Conservation (phyloP, 2,329 filamentous ascomycete species). For the Biscogniauxia mediterranea region DNA sequence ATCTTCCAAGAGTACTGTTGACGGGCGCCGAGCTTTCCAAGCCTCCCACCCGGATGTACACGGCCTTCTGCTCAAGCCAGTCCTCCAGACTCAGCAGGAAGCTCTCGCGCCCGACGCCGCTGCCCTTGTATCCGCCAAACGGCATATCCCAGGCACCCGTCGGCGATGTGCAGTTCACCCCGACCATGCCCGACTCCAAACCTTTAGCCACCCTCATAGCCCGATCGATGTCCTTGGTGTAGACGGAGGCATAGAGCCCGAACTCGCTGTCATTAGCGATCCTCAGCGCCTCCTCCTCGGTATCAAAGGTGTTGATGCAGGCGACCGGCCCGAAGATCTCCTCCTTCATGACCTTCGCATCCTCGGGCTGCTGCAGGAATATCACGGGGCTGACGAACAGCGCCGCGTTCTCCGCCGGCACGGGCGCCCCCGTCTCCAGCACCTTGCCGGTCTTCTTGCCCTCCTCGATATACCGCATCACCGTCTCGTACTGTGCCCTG, state of each 20-base stretch:
- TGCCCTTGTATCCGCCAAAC: conserved; percentile 43
- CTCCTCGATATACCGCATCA: conserved; percentile 45
- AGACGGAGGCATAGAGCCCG: conserved; percentile 55
- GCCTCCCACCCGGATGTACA: conserved; percentile 25
- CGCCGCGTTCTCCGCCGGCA: conserved; percentile 30
- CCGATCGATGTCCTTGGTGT: conserved; percentile 49
- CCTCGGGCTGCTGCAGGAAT: conserved; percentile 42
- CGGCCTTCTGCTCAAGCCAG: conserved; percentile 34
- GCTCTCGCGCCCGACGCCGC: conserved; percentile 38
- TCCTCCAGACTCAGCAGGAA: conserved; percentile 37
- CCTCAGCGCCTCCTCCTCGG: conserved; percentile 52
- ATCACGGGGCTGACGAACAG: conserved; percentile 45
- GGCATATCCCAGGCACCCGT: conserved; percentile 37
- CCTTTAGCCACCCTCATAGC: conserved; percentile 47
- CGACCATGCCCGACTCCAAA: conserved; percentile 60
- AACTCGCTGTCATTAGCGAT: conserved; percentile 57
- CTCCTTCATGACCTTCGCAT: conserved; percentile 52
- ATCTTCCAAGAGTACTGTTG: conserved; percentile 10
- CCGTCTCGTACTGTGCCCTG: conserved; percentile 47
- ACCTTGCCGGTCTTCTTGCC: conserved; percentile 38
- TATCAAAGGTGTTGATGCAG: conserved; percentile 55
- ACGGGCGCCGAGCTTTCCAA: background rate
- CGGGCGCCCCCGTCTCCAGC: conserved; percentile 18
- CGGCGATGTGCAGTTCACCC: conserved; percentile 51
- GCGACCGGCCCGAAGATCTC: conserved; percentile 66